Evolutionary conservation across 2,329 filamentous ascomycete species (phyloP).

Genomic region (Alternaria sp.): DNA sequence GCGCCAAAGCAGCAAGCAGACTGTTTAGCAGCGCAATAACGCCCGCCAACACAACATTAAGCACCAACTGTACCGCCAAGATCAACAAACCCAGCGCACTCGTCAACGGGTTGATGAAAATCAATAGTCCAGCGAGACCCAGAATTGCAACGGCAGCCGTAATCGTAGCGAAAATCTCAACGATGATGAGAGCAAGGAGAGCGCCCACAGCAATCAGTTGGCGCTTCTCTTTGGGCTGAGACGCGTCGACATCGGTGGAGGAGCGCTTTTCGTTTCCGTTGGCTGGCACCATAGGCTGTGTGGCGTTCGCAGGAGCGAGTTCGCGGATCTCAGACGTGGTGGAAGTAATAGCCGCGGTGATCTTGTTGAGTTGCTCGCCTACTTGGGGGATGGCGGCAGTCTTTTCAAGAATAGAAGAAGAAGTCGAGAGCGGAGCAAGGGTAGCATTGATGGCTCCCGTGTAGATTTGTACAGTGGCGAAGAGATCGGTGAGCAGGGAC

Average conservation of each 20-base stretch:
- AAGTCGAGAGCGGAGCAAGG: conserved; percentile 24
- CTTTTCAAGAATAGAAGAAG: conserved; percentile 26
- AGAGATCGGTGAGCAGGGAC: conserved; percentile 26
- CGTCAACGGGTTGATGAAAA: conserved; percentile 27
- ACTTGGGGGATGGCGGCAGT: conserved; percentile 27
- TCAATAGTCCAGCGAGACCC: conserved; percentile 22
- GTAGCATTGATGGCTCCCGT: conserved; percentile 32
- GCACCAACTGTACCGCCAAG: conserved; percentile 23
- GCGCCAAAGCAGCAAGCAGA: conserved; percentile 19
- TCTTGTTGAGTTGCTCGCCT: conserved; percentile 24
- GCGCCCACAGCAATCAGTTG: conserved; percentile 20
- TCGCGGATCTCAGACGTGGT: conserved; percentile 20
- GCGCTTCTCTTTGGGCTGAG: conserved; percentile 9
- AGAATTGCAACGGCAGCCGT: conserved; percentile 26
- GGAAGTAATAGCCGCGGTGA: conserved; percentile 20
- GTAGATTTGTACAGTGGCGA: conserved; percentile 28
- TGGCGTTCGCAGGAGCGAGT: conserved; percentile 16
- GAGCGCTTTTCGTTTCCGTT: background rate
- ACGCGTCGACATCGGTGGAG: background rate
- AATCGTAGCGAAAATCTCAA: conserved; percentile 32
- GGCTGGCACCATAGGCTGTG: background rate
- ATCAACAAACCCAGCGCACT: conserved; percentile 24
- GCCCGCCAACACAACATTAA: conserved; percentile 24
- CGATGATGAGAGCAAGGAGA: conserved; percentile 26
- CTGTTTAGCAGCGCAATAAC: conserved; percentile 27